A percentile compares a stretch with the other conserved stretches of the same genome.
These are phyloP conservation scores for Venturia aucupariae DNA, from an alignment of 2,329 filamentous ascomycete species.

Conservation along the genomic window DNA sequence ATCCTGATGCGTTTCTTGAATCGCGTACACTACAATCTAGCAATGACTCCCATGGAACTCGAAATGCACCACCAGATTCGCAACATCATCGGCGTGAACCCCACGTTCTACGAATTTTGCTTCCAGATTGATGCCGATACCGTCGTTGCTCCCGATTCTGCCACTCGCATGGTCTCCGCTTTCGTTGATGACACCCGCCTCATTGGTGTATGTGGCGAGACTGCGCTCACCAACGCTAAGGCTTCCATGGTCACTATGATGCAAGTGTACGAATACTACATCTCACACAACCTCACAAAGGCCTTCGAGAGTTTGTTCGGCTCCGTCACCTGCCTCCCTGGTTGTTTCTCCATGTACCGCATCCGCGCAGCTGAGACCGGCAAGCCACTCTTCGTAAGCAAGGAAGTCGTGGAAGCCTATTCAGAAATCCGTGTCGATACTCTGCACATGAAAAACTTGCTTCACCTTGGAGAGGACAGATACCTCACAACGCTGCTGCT, in stretches of 20 bases:
- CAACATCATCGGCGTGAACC: constrained; percentile 98
- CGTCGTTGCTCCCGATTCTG: constrained; percentile 79
- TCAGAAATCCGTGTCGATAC: constrained; percentile 93
- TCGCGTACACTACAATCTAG: constrained; percentile 91
- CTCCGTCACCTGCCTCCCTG: constrained; percentile 92
- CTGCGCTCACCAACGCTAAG: constrained; percentile 85
- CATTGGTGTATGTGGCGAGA: constrained; percentile 94
- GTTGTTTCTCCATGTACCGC: constrained; percentile 99
- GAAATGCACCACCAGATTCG: constrained; percentile 98
- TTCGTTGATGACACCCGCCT: constrained; percentile 87
- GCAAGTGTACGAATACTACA: constrained; percentile 99
- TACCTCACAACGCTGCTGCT: constrained; percentile 90
- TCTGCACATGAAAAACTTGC: constrained; percentile 95
- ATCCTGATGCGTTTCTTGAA: constrained; percentile 98
- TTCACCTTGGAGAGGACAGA: constrained; percentile 95
- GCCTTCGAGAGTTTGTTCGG: constrained; percentile 97
- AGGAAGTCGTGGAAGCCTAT: constrained; percentile 81
- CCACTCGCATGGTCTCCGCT: constrained; percentile 81
- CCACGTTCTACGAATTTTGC: constrained; percentile 95
- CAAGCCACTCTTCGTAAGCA: constrained; percentile 92
- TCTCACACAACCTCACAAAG: constrained; percentile 93
- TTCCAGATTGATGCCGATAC: constrained; percentile 97
- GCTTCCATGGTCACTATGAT: constrained; percentile 96
- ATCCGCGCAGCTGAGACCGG: constrained; percentile 89
- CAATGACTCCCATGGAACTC: constrained; percentile 93